phyloP scores from a whole-genome alignment of 1,284 basidiomycete genomes.

The Volvariella surrecta region DNA sequence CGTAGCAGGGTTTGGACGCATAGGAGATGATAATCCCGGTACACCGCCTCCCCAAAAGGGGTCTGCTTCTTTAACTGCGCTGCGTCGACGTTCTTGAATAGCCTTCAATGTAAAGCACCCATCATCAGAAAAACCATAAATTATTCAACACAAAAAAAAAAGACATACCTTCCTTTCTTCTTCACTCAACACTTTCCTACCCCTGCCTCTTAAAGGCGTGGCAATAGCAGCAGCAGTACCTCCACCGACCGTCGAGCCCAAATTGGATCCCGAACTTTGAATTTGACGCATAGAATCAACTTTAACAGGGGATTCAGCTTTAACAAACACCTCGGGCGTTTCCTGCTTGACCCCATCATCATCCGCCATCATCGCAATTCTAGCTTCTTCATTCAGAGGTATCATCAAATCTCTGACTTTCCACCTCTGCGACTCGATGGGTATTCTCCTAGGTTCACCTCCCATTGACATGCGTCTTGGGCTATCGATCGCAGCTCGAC shows the following conservation, averaged over 20 bases:
- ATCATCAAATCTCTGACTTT: constrained; percentile 44
- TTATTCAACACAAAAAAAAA: constrained; percentile 4
- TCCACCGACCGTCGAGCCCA: not conserved
- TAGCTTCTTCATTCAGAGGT: constrained; percentile 14
- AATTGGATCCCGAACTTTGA: constrained; percentile 3
- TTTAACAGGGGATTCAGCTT: not conserved
- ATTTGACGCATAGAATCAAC: constrained; percentile 2
- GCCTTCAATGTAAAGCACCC: constrained; percentile 27
- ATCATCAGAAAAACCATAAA: not conserved
- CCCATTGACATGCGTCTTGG: not conserved
- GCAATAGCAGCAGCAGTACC: not conserved
- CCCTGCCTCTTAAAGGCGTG: constrained; percentile 10
- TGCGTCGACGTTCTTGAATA: constrained; percentile 50
- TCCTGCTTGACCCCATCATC: not conserved
- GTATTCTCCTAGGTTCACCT: constrained; percentile 24
- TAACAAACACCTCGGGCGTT: not conserved
- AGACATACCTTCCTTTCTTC: constrained; percentile 40
- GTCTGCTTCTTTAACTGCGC: constrained; percentile 42
- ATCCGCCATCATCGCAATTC: not conserved
- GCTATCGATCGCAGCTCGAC: not conserved
- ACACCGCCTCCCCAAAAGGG: constrained; percentile 43
- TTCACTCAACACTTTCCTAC: constrained; percentile 25
- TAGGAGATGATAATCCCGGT: constrained; percentile 28
- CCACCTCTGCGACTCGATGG: constrained; percentile 27
- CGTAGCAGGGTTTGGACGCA: not conserved